Evolutionary conservation across 78 protist species (phyloP), one percentile per base, ranked within the genome.

Genomic region (Planoprotostelium fungivorum): DNA sequence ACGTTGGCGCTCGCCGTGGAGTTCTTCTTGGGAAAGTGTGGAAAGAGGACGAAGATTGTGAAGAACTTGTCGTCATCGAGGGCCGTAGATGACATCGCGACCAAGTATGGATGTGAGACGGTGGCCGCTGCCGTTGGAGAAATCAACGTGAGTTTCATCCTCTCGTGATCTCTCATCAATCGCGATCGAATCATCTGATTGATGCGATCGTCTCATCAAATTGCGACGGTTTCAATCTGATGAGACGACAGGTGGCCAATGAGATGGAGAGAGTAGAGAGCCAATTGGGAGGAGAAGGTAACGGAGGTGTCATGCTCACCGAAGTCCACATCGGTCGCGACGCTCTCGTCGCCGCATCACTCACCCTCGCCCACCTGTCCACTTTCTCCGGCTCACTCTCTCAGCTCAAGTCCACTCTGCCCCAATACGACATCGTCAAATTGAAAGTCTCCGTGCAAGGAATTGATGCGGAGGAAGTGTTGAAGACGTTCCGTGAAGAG

Each of bases 251-350:
- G 84, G 96, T 94, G 0, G 96, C 96, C 10, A 91, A 94, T 85
- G 35, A 83, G 35, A 94, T 94, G 96, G 63, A 63, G 35, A 38
- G 29, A 1, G 39, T 84, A 0, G 86, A 87, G 35, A 92, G 94
- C 0, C 88, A 87, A 0, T 89, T 94, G 35, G 96, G 96, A 1
- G 96, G 96, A 37, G 96, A 94, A 73, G 96, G 96, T 36, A 94
- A 94, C 63, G 96, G 96, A 63, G 96, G 96, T 63, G 96, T 94
- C 0, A 94, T 94, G 96, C 36, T 94, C 38, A 93, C 96, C 31
- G 94, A 92, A 38, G 87, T 89, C 37, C 96, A 92, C 36, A 94
- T 94, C 38, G 96, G 96, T 25, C 37, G 96, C n/a, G 96, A 94
- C 84, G 96, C 96, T 25, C 94, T 92, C 10, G 96, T 94, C 0